These are phyloP conservation scores for Tuctoria greenei DNA, from an alignment of 176 grass and related monocot species.

Conservation along the genomic window DNA sequence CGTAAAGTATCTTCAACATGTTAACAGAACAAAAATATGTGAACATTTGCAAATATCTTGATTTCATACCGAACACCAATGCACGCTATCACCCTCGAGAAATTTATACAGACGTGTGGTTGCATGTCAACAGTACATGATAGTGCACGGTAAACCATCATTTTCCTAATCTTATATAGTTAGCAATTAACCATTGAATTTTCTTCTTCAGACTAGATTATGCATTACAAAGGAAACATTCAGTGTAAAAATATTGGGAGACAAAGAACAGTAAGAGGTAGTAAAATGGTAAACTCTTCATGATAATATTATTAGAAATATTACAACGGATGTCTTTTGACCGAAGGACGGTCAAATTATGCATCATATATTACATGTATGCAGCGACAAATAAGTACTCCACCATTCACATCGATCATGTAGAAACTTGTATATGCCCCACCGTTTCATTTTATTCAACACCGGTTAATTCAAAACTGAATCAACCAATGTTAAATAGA, in stretches of 20 bases:
- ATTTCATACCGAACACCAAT: too few relatives aligned
- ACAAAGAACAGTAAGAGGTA: not conserved
- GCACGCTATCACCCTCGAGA: too few relatives aligned
- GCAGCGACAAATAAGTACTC: not conserved
- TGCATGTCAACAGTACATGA: too few relatives aligned
- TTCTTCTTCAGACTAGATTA: not conserved
- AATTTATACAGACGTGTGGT: too few relatives aligned
- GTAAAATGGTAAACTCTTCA: slow-evolving; percentile 8
- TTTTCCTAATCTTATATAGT: too few relatives aligned
- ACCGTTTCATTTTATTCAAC: too few relatives aligned
- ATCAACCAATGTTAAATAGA: too few relatives aligned
- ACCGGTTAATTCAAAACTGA: too few relatives aligned
- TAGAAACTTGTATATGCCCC: not conserved
- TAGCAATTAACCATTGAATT: not conserved
- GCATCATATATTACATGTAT: slow-evolving; percentile 24
- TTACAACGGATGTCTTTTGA: slow-evolving; percentile 30
- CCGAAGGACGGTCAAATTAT: slow-evolving; percentile 15
- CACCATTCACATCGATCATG: not conserved
- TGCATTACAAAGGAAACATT: not conserved
- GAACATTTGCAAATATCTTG: too few relatives aligned
- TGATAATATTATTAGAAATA: not conserved
- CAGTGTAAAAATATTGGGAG: not conserved
- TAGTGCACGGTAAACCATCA: too few relatives aligned
- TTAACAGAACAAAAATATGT: too few relatives aligned
- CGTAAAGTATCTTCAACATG: too few relatives aligned